Evolutionary conservation across 2,329 filamentous ascomycete species (phyloP).

Genomic region (Lecanicillium sp.): DNA sequence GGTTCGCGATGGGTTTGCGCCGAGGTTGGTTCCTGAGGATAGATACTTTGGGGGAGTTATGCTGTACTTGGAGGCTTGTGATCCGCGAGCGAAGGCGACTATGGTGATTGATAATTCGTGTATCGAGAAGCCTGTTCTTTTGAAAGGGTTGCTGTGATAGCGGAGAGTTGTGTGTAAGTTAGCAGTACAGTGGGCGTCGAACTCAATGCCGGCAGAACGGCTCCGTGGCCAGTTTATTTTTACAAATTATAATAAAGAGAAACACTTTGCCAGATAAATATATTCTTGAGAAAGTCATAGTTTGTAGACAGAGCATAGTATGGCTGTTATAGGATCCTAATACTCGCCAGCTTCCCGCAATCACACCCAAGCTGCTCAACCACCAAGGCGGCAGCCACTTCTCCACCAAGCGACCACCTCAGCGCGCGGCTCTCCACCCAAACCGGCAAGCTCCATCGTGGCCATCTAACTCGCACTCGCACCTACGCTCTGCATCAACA

Average conservation of each 20-base stretch:
- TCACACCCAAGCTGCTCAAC: too few species aligned
- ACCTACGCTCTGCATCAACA: not conserved
- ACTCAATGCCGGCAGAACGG: too few species aligned
- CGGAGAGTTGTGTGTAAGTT: too few species aligned
- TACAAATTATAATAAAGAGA: too few species aligned
- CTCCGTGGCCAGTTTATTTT: too few species aligned
- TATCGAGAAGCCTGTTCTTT: not conserved
- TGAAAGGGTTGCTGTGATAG: not conserved
- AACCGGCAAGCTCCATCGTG: too few species aligned
- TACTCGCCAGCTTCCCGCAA: too few species aligned
- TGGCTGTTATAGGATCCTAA: too few species aligned
- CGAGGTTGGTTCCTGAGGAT: not conserved
- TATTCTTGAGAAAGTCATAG: too few species aligned
- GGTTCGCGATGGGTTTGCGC: not conserved
- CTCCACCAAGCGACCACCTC: conserved; percentile 9
- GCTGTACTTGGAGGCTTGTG: not conserved
- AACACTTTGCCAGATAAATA: too few species aligned
- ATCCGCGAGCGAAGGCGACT: not conserved
- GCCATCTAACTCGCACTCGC: not conserved
- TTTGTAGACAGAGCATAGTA: too few species aligned
- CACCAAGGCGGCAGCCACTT: not conserved
- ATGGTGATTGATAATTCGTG: not conserved
- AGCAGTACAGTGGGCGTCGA: too few species aligned
- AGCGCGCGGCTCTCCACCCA: not conserved
- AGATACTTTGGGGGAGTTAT: not conserved